Base-by-base conservation (phyloP, 208 protist species). In the Leishmania arabica region DNA sequence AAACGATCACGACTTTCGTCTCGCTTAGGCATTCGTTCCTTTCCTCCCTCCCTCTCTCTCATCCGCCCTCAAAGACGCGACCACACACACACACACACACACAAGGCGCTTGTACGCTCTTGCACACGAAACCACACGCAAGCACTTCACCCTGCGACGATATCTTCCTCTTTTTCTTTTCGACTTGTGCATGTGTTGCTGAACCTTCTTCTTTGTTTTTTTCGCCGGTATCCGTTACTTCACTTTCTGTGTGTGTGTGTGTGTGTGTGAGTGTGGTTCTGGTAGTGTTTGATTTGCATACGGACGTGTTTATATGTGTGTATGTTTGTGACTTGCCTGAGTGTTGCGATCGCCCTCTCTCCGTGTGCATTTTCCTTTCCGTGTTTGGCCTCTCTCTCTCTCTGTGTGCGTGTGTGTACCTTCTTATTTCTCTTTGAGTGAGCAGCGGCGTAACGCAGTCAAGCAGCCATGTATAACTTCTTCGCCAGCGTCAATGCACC, bases 381-480 rank as follows among this genome's bases (percentile, higher is more conserved):
- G 0, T 47, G 45, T 0, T 11, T 47, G 45, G 45, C 45, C 45
- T 11, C 45, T 47, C 45, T 47, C 45, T 49, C 37, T 75, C 34
- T 37, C 34, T 75, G 15, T 60, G 47, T 60, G 47, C 60, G 15
- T 58, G 47, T 75, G 47, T 42, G 13, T 42, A 11, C 58, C n/a
- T 58, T 40, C 19, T 42, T 79, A 45, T 68, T 64, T 79, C 45
- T 74, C 54, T 66, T 24, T 76, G 8, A 6, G 11, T 76, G 19
- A 27, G 27, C 51, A 5, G 31, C 7, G 34, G 15, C 53, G 51
- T 73, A 51, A 53, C n/a, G 68, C 45, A 73, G 42, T 37, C 34
- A 31, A 27, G 34, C 40, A 75, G n/a, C 24, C 11, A 66, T 77
- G 56, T 17, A 77, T 9, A 37, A 64, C 54, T 64, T 66, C 54